These are phyloP conservation scores for Quercus bicolor DNA, from an alignment of 306 rosid genomes.

Conservation along the genomic window DNA sequence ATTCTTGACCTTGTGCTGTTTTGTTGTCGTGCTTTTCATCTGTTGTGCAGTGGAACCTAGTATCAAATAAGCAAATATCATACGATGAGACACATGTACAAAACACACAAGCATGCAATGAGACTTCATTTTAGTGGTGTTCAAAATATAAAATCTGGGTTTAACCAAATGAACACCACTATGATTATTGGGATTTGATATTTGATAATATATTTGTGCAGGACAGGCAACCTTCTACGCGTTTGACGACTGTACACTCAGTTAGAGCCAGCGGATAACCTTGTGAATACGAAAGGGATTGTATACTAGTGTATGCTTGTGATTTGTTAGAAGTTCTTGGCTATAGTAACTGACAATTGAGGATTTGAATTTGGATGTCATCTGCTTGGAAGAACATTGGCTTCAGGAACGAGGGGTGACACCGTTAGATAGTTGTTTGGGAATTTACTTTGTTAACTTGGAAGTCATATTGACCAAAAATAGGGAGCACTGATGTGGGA, in stretches of 20 bases:
- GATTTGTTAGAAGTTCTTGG: constrained; percentile 53
- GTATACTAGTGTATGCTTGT: constrained; percentile 64
- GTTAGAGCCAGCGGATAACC: constrained; percentile 33
- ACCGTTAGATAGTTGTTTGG: constrained; percentile 38
- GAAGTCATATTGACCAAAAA: constrained; percentile 6
- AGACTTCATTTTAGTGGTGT: background rate
- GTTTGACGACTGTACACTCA: constrained; percentile 25
- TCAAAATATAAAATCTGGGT: background rate
- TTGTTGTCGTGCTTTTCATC: background rate
- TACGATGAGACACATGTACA: too few relatives aligned
- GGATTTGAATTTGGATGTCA: constrained; percentile 34
- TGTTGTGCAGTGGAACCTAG: background rate
- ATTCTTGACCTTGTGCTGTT: background rate
- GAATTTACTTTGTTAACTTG: constrained; percentile 21
- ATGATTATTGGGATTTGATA: background rate
- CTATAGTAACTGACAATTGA: constrained; percentile 44
- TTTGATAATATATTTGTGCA: constrained; percentile 28
- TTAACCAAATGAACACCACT: background rate
- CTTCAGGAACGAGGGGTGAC: constrained; percentile 34
- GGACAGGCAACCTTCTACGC: constrained; percentile 42
- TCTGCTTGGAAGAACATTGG: constrained; percentile 33
- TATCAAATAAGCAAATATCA: background rate
- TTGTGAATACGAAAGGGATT: constrained; percentile 67
- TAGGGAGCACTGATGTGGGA: constrained; percentile 21
- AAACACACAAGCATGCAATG: background rate